phyloP scores from a whole-genome alignment of 1,284 basidiomycete species.

The Anthracocystis walkeri region DNA sequence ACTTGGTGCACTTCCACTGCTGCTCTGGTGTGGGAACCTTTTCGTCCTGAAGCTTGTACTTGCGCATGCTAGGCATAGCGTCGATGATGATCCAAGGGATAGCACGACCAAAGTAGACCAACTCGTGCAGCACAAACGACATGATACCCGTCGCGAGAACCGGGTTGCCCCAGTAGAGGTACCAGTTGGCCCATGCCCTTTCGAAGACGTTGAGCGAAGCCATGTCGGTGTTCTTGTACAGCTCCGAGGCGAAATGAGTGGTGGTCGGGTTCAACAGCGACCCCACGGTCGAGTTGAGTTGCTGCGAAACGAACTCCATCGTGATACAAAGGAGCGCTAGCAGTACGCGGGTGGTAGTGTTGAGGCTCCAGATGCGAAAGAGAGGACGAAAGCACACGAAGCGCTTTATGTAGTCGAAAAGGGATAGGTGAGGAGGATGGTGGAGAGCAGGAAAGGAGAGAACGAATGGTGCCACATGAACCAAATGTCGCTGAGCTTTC shows the following conservation, averaged over 20 bases:
- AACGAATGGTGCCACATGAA: background rate
- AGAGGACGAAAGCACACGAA: constrained; percentile 9
- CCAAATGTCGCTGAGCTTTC: background rate
- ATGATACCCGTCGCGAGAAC: constrained; percentile 92
- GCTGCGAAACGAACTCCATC: constrained; percentile 52
- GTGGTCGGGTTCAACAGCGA: constrained; percentile 48
- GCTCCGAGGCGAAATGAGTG: constrained; percentile 69
- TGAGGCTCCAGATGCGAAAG: constrained; percentile 4
- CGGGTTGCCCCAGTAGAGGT: constrained; percentile 77
- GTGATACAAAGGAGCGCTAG: constrained; percentile 15
- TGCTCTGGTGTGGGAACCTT: constrained; percentile 84
- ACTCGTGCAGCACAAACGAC: constrained; percentile 92
- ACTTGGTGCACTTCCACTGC: constrained; percentile 96
- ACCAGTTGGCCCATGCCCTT: constrained; percentile 70
- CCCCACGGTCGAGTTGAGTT: constrained; percentile 52
- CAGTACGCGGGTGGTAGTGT: background rate
- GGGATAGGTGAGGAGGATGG: background rate
- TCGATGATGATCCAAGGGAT: constrained; percentile 97
- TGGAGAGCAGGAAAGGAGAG: background rate
- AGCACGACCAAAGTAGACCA: constrained; percentile 96
- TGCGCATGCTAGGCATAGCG: constrained; percentile 88
- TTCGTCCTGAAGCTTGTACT: constrained; percentile 88
- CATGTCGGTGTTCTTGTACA: constrained; percentile 62
- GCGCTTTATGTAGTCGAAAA: constrained; percentile 9
- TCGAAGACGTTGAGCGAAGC: constrained; percentile 60